Conservation (phyloP, 208 protist species). For the Acanthamoeba rhysodes region DNA sequence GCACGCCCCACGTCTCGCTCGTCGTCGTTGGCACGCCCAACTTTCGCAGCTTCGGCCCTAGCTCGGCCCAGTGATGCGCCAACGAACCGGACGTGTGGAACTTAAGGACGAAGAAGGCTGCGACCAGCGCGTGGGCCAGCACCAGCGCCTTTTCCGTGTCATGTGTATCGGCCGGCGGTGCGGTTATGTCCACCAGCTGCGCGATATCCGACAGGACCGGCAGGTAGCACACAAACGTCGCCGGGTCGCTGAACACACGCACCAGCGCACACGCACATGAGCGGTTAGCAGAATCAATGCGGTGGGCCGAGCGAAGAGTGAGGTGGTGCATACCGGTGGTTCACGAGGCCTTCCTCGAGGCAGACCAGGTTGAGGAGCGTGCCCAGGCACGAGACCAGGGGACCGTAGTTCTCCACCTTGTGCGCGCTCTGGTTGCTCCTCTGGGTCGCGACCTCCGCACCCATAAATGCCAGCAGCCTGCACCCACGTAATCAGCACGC, state of each 20-base stretch:
- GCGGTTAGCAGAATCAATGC: neutral
- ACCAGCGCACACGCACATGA: neutral
- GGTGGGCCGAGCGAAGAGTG: neutral
- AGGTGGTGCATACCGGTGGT: neutral
- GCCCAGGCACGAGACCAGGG: conserved; percentile 54
- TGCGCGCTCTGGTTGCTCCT: neutral
- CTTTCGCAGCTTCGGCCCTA: neutral
- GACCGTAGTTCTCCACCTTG: conserved; percentile 11
- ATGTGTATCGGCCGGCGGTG: neutral
- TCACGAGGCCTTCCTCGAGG: conserved; percentile 35
- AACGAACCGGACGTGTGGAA: conserved; percentile 16
- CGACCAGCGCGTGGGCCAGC: conserved; percentile 27
- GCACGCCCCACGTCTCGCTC: neutral
- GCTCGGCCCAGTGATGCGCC: conserved; percentile 25
- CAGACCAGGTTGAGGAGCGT: conserved; percentile 62
- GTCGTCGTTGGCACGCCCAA: neutral
- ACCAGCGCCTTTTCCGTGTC: conserved; percentile 63
- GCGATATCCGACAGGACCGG: neutral
- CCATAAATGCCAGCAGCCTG: conserved; percentile 33
- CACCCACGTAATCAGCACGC: neutral
- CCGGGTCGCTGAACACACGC: neutral
- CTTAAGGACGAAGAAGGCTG: conserved; percentile 52
- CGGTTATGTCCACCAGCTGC: neutral
- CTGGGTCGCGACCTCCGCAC: neutral
- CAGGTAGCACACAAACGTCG: conserved; percentile 12